Evolutionary conservation across 1,284 basidiomycete species (phyloP), one percentile per base, ranked within the genome.

Genomic region (Somion occarium): DNA sequence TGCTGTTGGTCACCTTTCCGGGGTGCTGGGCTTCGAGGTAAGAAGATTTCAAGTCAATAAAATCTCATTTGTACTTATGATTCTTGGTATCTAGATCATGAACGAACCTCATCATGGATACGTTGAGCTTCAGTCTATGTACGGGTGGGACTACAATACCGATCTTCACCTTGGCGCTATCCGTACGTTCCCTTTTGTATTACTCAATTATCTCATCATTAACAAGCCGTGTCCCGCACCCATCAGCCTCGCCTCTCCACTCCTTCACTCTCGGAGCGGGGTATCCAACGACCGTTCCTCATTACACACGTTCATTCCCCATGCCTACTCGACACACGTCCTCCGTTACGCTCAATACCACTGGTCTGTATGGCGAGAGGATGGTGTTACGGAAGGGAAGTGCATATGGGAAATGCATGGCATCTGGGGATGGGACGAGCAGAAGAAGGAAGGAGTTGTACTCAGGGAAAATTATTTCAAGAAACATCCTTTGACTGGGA

Each of bases 41-140:
- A n/a, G 38, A 27, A 23, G n/a, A n/a, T n/a, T n/a, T n/a, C n/a
- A n/a, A n/a, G n/a, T n/a, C n/a, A n/a, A n/a, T n/a, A n/a, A n/a
- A n/a, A n/a, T n/a, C n/a, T n/a, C n/a, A n/a, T n/a, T n/a, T n/a
- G n/a, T n/a, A n/a, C n/a, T n/a, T n/a, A n/a, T n/a, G n/a, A n/a
- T n/a, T n/a, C n/a, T n/a, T n/a, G n/a, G n/a, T n/a, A 15, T 26
- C 5, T 54, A 93, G 89, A 80, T 92, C 65, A 88, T 98, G 80
- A 99, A 99, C 62, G 96, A 99, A 68, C 96, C 96, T 0, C 95
- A 99, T 69, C 78, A 88, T 61, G 97, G 96, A 22, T 97, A 94
- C 63, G 83, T 97, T 54, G 82, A 88, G 51, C 72, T 96, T 2
- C 75, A 82, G 38, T 92, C 91, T 2, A 78, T 98, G 48, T 85